These are phyloP conservation scores for Kwoniella europaea DNA, from an alignment of 768 basidiomycete genomes.

Conservation along the genomic window DNA sequence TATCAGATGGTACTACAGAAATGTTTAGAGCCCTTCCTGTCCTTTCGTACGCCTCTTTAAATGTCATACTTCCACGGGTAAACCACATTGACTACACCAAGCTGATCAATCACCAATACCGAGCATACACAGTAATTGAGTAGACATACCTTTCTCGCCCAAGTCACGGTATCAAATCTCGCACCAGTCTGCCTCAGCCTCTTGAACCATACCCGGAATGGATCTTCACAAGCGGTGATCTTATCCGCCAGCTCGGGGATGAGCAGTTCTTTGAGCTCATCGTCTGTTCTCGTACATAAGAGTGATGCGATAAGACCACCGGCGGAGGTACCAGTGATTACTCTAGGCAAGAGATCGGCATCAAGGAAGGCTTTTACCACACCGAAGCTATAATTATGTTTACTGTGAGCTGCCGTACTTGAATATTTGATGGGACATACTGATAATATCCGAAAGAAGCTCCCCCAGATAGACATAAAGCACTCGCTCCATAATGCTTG, in stretches of 20 bases:
- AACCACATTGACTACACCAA: constrained; percentile 75
- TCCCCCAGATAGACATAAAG: constrained; percentile 93
- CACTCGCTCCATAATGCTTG: constrained; percentile 86
- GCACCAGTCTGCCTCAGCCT: constrained; percentile 86
- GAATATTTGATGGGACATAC: constrained; percentile 40
- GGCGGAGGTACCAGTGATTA: constrained; percentile 92
- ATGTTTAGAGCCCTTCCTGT: constrained; percentile 94
- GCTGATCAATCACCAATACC: no score
- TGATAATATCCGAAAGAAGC: constrained; percentile 92
- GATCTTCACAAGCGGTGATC: constrained; percentile 68
- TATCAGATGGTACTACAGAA: constrained; percentile 86
- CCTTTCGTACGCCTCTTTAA: constrained; percentile 88
- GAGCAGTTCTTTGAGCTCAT: constrained; percentile 76
- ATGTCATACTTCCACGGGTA: constrained; percentile 90
- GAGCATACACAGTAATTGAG: neutral
- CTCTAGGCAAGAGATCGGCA: constrained; percentile 80
- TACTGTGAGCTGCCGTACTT: constrained; percentile 58
- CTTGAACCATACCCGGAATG: constrained; percentile 52
- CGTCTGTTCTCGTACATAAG: constrained; percentile 83
- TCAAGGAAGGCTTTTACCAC: constrained; percentile 92
- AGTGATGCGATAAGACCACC: constrained; percentile 76
- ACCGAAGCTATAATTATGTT: constrained; percentile 64
- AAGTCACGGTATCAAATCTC: constrained; percentile 85
- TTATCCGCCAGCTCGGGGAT: constrained; percentile 82
- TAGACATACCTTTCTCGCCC: constrained; percentile 81